Base-by-base conservation (phyloP, 371 early-diverging fungal species). In the Lichtheimia hyalospora region DNA sequence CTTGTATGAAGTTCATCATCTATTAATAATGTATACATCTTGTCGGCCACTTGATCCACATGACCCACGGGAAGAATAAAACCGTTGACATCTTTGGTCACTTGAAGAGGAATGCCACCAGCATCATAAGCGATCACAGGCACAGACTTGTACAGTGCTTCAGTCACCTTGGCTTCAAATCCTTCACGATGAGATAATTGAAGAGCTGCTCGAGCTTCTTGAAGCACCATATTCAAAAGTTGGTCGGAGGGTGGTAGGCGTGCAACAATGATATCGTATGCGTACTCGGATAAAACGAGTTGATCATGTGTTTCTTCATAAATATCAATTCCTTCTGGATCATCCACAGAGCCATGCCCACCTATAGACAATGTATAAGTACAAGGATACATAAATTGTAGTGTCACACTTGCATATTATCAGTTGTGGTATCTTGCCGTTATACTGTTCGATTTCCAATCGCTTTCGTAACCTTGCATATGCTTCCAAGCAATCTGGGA, bases 91-190 rank as follows among this genome's bases (percentile, higher is more conserved):
- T 78, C 83, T 46, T 87, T 61, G 48, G 69, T 60, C 48, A 95
- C 85, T 70, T 95, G 95, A 54, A 88, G 86, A n/a, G 94, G 93
- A 46, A 95, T 91, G 44, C 95, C 95, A 49, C 93, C 93, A 12
- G 87, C 81, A 25, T 51, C 23, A 23, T 61, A 89, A 7, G 86
- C 88, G 55, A 91, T 66, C 3, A 89, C 87, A 5, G 88, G 90
- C 3, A 85, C 67, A 41, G 80, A 78, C 42, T 40, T 25, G 21
- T 42, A 69, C 25, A 92, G 71, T 3, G 91, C 85, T 62, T 95
- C 95, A 7, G 94, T 93, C 16, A 95, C 91, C 73, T 95, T 95
- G 77, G 94, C 84, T 70, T 95, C 94, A 53, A 92, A 93, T 15
- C 95, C 95, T 78, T 93, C 94, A 41, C 91, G 82, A 48, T 85